Evolutionary conservation across 371 early-diverging fungal species (phyloP).

Genomic region (Mortierella sp.): DNA sequence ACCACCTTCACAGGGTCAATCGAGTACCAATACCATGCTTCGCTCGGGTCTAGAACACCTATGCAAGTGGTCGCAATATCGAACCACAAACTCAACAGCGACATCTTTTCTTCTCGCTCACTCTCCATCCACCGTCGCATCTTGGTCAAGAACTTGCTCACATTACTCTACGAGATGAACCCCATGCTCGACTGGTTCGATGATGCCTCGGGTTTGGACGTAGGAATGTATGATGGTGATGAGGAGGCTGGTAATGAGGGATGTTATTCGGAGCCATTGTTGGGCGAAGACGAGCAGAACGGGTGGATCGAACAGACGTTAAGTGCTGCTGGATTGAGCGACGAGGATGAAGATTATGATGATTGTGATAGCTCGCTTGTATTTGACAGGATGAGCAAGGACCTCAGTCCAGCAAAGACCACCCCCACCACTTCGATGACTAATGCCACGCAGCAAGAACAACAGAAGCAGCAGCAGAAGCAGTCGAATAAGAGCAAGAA

Average conservation of each 20-base stretch:
- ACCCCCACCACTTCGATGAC: neutral
- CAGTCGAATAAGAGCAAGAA: neutral
- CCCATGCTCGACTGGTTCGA: conserved; percentile 39
- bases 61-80: conserved; percentile 37
- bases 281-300: conserved; percentile 23
- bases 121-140: conserved; percentile 41
- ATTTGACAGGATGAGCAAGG: neutral
- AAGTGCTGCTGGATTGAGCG: conserved; percentile 20
- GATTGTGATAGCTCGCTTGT: neutral
- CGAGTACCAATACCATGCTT: conserved; percentile 17
- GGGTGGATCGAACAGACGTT: conserved; percentile 30
- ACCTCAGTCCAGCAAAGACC: neutral
- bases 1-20: neutral
- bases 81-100: conserved; percentile 42
- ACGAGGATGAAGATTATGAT: neutral
- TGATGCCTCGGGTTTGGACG: conserved; percentile 7
- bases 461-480: too few relatives aligned
- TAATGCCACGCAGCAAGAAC: neutral
- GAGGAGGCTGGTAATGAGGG: neutral
- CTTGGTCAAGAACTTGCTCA: conserved; percentile 45
- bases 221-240: neutral
- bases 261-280: neutral
- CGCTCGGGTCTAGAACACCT: conserved; percentile 21
- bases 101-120: conserved; percentile 31
- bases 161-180: conserved; percentile 37